These are phyloP conservation scores for Catharanthus roseus DNA, from an alignment of 257 asterid species.

Conservation along the genomic window DNA sequence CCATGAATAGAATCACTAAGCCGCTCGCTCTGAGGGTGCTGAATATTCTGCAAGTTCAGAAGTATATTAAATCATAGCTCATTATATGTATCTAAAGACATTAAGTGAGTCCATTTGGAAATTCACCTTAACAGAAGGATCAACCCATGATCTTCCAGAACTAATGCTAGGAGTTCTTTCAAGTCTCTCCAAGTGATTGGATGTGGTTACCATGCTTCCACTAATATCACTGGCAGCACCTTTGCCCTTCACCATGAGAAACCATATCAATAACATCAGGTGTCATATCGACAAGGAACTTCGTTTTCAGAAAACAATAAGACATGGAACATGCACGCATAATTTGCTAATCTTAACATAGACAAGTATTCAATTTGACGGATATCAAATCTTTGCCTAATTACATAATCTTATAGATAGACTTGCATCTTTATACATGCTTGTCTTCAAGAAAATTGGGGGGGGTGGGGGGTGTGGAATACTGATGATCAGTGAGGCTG, in stretches of 20 bases:
- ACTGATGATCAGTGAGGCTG: background rate
- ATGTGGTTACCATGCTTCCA: slow-evolving; percentile 33
- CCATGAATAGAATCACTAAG: slow-evolving; percentile 39
- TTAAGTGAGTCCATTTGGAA: slow-evolving; percentile 3
- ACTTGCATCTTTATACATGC: background rate
- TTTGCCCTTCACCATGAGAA: slow-evolving; percentile 45
- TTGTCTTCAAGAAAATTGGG: background rate
- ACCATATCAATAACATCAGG: slow-evolving; percentile 7
- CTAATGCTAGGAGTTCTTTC: slow-evolving; percentile 47
- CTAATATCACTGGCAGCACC: slow-evolving; percentile 38
- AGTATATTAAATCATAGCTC: slow-evolving; percentile 3
- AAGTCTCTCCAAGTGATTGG: slow-evolving; percentile 43
- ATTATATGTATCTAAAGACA: slow-evolving; percentile 5
- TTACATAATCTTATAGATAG: background rate
- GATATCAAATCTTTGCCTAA: background rate
- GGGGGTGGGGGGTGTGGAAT: background rate
- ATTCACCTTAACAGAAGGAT: slow-evolving; percentile 50
- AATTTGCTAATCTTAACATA: background rate
- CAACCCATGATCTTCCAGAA: slow-evolving; percentile 57
- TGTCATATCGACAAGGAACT: background rate
- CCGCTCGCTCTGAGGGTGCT: slow-evolving; percentile 43
- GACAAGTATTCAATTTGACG: background rate
- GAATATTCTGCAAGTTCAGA: slow-evolving; percentile 42
- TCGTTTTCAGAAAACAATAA: background rate
- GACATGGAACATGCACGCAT: background rate